Evolutionary conservation across 768 basidiomycete species (phyloP).

Genomic region (Plicaturopsis crispa): DNA sequence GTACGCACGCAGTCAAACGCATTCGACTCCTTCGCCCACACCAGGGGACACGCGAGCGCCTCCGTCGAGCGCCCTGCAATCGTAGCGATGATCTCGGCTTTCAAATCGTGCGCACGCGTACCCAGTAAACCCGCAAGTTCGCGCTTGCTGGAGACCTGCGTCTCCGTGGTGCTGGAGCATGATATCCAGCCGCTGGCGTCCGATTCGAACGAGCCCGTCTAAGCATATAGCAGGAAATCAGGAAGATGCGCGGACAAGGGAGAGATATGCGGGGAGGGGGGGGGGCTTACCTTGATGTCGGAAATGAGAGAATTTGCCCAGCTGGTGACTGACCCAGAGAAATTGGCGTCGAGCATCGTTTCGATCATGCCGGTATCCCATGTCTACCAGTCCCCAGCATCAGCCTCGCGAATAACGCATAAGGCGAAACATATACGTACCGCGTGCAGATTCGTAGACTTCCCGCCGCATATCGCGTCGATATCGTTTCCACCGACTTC

Average conservation of each 20-base stretch:
- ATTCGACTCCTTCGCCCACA: slow-evolving; percentile 41
- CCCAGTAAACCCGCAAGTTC: slow-evolving; percentile 25
- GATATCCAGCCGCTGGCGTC: slow-evolving; percentile 17
- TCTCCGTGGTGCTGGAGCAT: slow-evolving; percentile 18
- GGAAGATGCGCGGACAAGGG: too few species aligned
- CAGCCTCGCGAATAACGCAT: not conserved
- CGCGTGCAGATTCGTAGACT: slow-evolving; percentile 36
- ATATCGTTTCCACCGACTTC: slow-evolving; percentile 39
- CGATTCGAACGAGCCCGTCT: slow-evolving; percentile 20
- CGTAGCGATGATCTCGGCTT: too few species aligned
- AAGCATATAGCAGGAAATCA: too few species aligned
- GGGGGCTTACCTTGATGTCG: slow-evolving; percentile 40
- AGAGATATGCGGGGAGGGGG: too few species aligned
- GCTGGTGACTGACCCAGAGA: slow-evolving; percentile 10
- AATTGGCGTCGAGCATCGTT: slow-evolving; percentile 12
- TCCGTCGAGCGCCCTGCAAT: slow-evolving; percentile 19
- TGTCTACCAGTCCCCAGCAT: too few species aligned
- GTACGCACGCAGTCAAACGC: slow-evolving; percentile 30
- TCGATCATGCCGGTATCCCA: slow-evolving; percentile 14
- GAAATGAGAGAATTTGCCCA: slow-evolving; percentile 31
- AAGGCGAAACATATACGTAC: slow-evolving; percentile 4
- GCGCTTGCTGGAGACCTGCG: slow-evolving; percentile 20
- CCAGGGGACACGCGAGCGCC: slow-evolving; percentile 37
- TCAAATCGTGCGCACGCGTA: too few species aligned
- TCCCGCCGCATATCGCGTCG: slow-evolving; percentile 28